Percentiles rank a stretch among this genome's conserved stretches.
Conservation (phyloP, 2,329 filamentous ascomycete genomes). For the Verticillium tricorpus region DNA sequence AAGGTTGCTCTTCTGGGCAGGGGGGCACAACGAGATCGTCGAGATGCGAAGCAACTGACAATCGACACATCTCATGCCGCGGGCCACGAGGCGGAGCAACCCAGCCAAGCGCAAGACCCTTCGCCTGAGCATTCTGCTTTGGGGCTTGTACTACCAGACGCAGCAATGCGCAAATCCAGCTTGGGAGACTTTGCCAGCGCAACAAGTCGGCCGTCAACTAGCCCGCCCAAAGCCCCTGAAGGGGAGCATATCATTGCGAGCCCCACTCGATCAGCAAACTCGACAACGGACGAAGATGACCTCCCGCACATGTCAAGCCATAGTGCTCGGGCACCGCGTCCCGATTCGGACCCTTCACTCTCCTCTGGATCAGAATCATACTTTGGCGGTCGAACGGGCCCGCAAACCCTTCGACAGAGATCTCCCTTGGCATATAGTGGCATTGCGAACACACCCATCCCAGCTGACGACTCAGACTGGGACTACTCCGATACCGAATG, state of each 20-base stretch:
- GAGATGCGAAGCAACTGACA: constrained; percentile 42
- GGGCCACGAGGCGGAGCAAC: neutral
- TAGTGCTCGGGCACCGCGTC: constrained; percentile 37
- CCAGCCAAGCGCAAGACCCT: neutral
- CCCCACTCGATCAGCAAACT: constrained; percentile 58
- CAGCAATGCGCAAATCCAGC: constrained; percentile 19
- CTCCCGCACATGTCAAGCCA: constrained; percentile 57
- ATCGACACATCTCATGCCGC: constrained; percentile 33
- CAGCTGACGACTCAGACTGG: constrained; percentile 57
- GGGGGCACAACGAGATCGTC: constrained; percentile 58
- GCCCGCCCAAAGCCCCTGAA: constrained; percentile 13
- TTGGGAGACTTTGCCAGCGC: constrained; percentile 38
- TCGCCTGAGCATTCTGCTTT: constrained; percentile 25
- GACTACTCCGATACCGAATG: constrained; percentile 94
- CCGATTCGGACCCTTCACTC: constrained; percentile 28
- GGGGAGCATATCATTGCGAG: constrained; percentile 33
- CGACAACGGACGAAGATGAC: constrained; percentile 77
- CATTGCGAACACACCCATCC: constrained; percentile 42
- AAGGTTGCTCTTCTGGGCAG: constrained; percentile 82
- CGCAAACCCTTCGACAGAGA: constrained; percentile 35
- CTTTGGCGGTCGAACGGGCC: constrained; percentile 39
- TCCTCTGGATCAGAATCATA: constrained; percentile 62
- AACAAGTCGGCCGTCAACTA: constrained; percentile 18
- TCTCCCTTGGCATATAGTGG: constrained; percentile 53
- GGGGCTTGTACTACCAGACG: constrained; percentile 43